Base-by-base conservation (phyloP, 2,329 filamentous ascomycete species). In the Penicillium hesseltinei region DNA sequence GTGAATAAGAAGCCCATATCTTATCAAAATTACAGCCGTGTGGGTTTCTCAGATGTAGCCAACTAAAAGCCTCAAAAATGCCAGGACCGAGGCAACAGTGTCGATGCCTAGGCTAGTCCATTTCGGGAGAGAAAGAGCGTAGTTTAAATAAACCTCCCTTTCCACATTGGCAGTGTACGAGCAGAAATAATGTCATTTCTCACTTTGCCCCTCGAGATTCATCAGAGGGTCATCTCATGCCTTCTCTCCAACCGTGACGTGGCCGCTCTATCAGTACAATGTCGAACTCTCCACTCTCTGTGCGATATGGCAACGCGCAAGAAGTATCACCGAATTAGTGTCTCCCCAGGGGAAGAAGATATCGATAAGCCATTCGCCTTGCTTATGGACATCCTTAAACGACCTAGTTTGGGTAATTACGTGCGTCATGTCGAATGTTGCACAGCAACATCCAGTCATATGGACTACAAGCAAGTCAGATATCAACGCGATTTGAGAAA, bases 341-440 rank as follows among this genome's bases (percentile, higher is more conserved):
- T 66, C 15, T 50, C 21, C 2, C 15, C 25, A 17, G 31, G 19
- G 0, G 56, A 44, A 2, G 17, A 40, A 10, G 21, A 21, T 15
- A 19, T 63, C 11, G 61, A 67, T 13, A 38, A 13, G 7, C 44
- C 56, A 5, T 68, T 68, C 23, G 40, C 46, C 3, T 36, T 65
- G n/a, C 42, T 69, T 1, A 51, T 65, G 53, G 46, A 59, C 7
- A 66, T 68, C 4, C 27, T 69, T 29, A 60, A 59, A 39, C 44
- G 49, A n/a, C 65, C 64, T 15, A 49, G 15, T 5, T 49, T 68
- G 17, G 64, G 64, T 7, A 27, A 56, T 10, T 64, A 62, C 48
- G 61, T 69, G 27, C 59, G 56, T 5, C 54, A 65, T 47, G 38
- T 68, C 25, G 58, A 61, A 43, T 55, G 56, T 6, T 23, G 29